Conservation (phyloP, 179 eudicot genomes). For the Spergularia azorica region DNA sequence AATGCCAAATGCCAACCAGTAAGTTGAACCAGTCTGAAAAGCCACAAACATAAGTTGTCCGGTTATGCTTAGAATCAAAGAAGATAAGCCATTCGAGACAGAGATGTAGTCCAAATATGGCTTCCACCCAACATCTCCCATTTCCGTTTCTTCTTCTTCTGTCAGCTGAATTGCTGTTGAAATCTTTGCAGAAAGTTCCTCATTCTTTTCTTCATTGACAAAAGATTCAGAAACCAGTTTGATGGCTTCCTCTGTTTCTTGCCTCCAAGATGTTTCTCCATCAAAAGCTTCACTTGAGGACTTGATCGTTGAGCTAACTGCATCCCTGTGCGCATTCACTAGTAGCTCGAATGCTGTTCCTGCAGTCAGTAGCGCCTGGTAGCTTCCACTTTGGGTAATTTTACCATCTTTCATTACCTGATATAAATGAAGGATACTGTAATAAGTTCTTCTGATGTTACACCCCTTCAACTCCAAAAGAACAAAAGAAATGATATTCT, state of each 20-base stretch:
- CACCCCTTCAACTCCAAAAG: background rate
- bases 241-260: background rate
- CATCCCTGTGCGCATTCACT: constrained; percentile 58
- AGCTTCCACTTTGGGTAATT: constrained; percentile 51
- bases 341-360: constrained; percentile 51
- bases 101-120: constrained; percentile 7
- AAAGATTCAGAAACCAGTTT: background rate
- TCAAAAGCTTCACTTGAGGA: background rate
- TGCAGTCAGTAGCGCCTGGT: constrained; percentile 41
- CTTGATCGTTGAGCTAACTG: constrained; percentile 1
- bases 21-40: background rate
- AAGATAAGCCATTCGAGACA: background rate
- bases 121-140: constrained; percentile 13
- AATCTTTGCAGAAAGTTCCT: background rate
- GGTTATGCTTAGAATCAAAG: background rate
- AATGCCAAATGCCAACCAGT: constrained; percentile 10
- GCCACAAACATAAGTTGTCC: background rate
- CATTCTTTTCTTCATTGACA: background rate
- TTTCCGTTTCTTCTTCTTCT: constrained; percentile 10
- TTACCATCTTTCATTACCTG: constrained; percentile 69
- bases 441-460: background rate
- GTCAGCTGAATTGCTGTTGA: constrained; percentile 3
- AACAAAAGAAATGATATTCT: background rate
- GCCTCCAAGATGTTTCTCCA: background rate
- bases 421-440: background rate